Percentiles rank a stretch among this genome's conserved stretches.
These are phyloP conservation scores for Brettanomyces sp. DNA, from an alignment of 805 yeast species.

Conservation along the genomic window DNA sequence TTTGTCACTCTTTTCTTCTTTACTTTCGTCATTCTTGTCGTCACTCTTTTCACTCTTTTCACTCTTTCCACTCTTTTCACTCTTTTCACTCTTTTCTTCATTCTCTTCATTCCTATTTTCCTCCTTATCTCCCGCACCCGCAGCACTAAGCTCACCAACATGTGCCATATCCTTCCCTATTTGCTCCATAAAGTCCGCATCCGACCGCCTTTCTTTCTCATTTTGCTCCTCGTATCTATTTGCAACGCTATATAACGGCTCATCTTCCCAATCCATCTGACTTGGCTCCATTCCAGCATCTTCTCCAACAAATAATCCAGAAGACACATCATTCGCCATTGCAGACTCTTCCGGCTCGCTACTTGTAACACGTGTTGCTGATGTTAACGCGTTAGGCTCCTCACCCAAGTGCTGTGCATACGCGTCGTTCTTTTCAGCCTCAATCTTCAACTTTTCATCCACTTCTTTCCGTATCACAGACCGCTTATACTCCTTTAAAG, in stretches of 20 bases:
- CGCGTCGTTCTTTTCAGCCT: not conserved
- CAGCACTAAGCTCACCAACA: not conserved
- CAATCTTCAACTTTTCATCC: not conserved
- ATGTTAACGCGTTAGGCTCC: not conserved
- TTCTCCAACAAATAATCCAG: not conserved
- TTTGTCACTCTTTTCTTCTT: no score
- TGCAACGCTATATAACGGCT: not conserved
- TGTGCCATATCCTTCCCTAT: not conserved
- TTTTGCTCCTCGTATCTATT: not conserved
- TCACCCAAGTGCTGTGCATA: not conserved
- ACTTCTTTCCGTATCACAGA: slow-evolving; percentile 31
- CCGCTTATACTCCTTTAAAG: slow-evolving; percentile 33
- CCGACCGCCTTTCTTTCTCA: not conserved
- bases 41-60: no score
- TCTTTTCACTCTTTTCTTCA: not conserved
- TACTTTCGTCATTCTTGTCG: no score
- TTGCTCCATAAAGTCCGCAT: not conserved
- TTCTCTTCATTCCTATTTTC: not conserved
- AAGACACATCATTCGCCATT: not conserved
- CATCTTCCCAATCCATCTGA: not conserved
- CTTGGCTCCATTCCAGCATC: not conserved
- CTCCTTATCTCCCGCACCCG: not conserved
- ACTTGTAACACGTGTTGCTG: not conserved
- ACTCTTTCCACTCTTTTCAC: no score
- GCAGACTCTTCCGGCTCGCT: not conserved